Base-by-base conservation (phyloP, 257 asterid genomes). In the Linaria vulgaris region DNA sequence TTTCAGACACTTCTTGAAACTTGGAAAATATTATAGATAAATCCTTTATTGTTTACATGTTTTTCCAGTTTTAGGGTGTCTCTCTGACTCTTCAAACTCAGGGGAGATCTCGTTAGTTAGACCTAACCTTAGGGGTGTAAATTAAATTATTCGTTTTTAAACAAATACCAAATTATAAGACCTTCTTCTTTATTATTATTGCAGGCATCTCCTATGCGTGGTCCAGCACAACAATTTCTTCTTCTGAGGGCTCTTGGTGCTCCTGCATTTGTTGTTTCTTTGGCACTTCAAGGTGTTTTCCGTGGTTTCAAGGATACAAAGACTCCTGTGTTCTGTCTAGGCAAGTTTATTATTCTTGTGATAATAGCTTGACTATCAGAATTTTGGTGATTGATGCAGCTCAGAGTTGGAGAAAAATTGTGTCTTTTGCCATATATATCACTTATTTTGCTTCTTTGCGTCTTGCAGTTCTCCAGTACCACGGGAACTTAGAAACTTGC, bases 271-370 rank as follows among this genome's bases (percentile, higher is more conserved):
- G 99, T 92, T 69, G 91, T 82, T 71, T 89, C 97, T 52, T 82
- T 92, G 89, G 96, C 99, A 58, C 89, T 92, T 71, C 99, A 87
- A 82, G 99, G 99, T 72, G 74, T 92, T 82, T 92, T 89, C 70
- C 95, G 99, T 31, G 99, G 99, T 61, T 85, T 92, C 74, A 92
- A 87, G 88, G 98, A 92, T 80, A 92, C 88, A 4, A 88, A 81
- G 74, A 92, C 97, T 66, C 99, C 99, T 31, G 88, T 87, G 11
- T 74, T 71, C 78, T 92, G 96, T 76, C 72, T 92, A 89, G 97
- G 98, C 83, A 74, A 75, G 91, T 76, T 56, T 60, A 8, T 61
- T 31, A 59, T 51, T 52, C 25, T 56, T 39, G n/a, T 38, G 37
- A 13, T 63, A 56, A 27, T 45, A 68, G 10, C 38, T 55, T n/a